Evolutionary conservation across 306 rosid species (phyloP), one percentile per base, ranked within the genome.

Genomic region (Medicago lupulina): DNA sequence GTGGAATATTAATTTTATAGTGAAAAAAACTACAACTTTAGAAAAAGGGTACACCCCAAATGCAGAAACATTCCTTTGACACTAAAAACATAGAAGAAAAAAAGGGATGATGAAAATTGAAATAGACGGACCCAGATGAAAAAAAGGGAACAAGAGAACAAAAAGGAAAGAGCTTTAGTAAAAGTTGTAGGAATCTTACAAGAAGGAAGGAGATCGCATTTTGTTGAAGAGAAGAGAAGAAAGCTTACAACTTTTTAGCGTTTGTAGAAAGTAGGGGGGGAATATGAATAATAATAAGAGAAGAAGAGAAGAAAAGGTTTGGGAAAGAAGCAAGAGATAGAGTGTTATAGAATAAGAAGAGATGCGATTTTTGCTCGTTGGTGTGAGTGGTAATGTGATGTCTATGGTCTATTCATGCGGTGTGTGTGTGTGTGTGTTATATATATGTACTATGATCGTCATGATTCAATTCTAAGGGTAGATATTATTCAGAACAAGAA

Each of bases 261-360:
- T 31, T 31, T 4, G 36, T 31, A 31, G 36, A 31, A 31, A 31
- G 36, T 31, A 1, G 36, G 6, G 36, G 2, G 36, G 6, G 36
- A 31, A 31, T 31, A 31, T 25, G 28, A 25, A 25, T 25, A 25
- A 1, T 1, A 25, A 25, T 1, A 25, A 25, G 28, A 89, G n/a
- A n/a, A n/a, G 70, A 23, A 23, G 28, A 23, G 74, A 89, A 82
- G 93, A 85, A 70, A 51, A 38, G 83, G 71, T 82, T 87, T 78
- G 76, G 79, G 88, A 76, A 86, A 15, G 91, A 91, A 91, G 93
- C 90, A 85, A 91, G 89, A 84, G 93, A 88, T 86, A 53, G 91
- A 83, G 97, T 81, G 86, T 36, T 70, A 43, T 21, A 8, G 71
- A 25, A 59, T 8, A 81, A 75, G 1, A 40, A 71, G 5, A 83